Base-by-base conservation (phyloP, 2,329 filamentous ascomycete species). In the Penicillium occitanis region DNA sequence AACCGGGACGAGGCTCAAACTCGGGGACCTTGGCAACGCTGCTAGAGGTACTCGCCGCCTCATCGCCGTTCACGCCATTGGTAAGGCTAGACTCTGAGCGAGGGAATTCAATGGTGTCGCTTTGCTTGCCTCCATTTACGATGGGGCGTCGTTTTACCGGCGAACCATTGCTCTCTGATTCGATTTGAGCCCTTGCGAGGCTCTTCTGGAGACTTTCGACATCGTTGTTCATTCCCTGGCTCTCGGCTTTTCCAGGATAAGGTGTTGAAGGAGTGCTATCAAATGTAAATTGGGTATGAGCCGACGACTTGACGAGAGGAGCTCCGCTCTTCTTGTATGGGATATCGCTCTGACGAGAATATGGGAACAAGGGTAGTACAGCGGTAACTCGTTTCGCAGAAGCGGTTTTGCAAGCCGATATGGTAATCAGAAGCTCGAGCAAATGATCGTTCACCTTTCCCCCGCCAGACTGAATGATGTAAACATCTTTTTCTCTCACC, bases 401-500 rank as follows among this genome's bases (percentile, higher is more conserved):
- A 72, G 93, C 93, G 13, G 91, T 90, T 81, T 97, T 96, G 87
- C 95, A 98, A 68, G 95, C 95, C n/a, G 92, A 96, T 73, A 98
- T 94, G 82, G 95, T 97, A 81, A 98, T 97, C 78, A 96, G 91
- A 60, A 98, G 88, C 77, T 99, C 95, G 83, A 99, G 91, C 70
- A 99, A 88, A 81, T 96, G 89, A 81, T 99, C 95, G 77, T 99
- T 99, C 81, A 97, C 92, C 73, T 91, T 91, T 69, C 92, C 93
- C 72, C 92, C 92, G 72, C 92, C 93, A 50, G 92, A 95, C 80
- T 98, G 94, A 74, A 99, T 92, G 77, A 98, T 97, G 82, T 96
- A 99, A 77, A 97, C 95, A 87, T 99, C 95, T 79, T 99, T 99
- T 72, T 92, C 95, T 73, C 95, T 91, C 61, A 99, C 95, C 14